phyloP scores from a whole-genome alignment of 2,329 filamentous ascomycete genomes.

The Colletotrichum agaves region DNA sequence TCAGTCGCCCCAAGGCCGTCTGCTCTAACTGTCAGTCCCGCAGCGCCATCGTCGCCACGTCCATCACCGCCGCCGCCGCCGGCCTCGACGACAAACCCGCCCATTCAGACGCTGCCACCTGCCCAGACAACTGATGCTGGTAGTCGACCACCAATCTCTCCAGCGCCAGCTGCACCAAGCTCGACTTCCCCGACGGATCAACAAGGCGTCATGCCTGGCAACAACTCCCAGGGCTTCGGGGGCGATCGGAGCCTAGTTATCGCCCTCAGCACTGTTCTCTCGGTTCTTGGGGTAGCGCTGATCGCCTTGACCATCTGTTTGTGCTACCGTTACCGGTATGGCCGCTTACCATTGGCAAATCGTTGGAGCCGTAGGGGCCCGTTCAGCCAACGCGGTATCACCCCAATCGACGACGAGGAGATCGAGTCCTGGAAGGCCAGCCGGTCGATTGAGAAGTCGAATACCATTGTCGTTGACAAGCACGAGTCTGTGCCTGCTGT shows the following conservation, averaged over 20 bases:
- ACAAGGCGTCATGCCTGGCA: slow-evolving; percentile 26
- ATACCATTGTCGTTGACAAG: slow-evolving; percentile 43
- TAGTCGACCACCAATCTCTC: neutral
- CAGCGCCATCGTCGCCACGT: neutral
- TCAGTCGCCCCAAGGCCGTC: neutral
- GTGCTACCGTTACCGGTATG: slow-evolving; percentile 51
- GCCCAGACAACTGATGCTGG: slow-evolving; percentile 30
- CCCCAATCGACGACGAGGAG: slow-evolving; percentile 73
- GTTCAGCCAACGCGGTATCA: slow-evolving; percentile 62
- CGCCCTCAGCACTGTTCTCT: slow-evolving; percentile 60
- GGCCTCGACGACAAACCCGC: neutral
- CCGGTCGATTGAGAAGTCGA: slow-evolving; percentile 44
- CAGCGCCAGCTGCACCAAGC: slow-evolving; percentile 25
- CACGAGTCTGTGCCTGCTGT: slow-evolving; percentile 49
- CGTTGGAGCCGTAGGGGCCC: slow-evolving; percentile 53
- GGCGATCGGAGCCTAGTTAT: slow-evolving; percentile 59
- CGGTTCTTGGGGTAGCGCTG: slow-evolving; percentile 56
- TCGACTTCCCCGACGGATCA: slow-evolving; percentile 24
- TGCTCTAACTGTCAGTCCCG: neutral
- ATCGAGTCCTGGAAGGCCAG: slow-evolving; percentile 70
- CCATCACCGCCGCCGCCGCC: neutral
- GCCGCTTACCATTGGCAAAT: slow-evolving; percentile 49
- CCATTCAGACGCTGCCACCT: neutral
- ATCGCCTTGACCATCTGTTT: slow-evolving; percentile 49
- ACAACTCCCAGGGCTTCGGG: slow-evolving; percentile 26